A percentile compares a stretch with the other conserved stretches of the same genome.
Evolutionary conservation across 768 basidiomycete genomes (phyloP).

Genomic region (Kwoniella shandongensis): DNA sequence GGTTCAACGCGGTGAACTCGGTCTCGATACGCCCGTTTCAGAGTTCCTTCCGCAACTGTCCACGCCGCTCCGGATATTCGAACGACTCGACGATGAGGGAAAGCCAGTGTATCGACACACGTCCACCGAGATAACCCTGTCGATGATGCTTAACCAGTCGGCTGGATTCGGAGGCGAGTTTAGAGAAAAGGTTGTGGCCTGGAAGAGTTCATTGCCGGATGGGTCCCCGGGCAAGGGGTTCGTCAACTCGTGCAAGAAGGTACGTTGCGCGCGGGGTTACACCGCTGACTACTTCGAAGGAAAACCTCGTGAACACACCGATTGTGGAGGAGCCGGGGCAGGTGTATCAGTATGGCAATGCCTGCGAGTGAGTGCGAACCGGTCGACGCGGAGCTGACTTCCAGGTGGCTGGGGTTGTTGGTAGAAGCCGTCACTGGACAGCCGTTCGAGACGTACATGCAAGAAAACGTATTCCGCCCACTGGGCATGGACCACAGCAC

Average conservation of each 20-base stretch:
- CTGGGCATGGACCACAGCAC: slow-evolving; percentile 37
- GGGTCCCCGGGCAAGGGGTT: slow-evolving; percentile 32
- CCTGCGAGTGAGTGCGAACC: slow-evolving; percentile 29
- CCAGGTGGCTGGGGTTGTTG: slow-evolving; percentile 34
- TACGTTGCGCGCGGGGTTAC: slow-evolving; percentile 6
- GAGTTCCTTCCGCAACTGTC: slow-evolving; percentile 23
- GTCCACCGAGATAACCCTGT: slow-evolving; percentile 24
- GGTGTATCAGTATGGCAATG: slow-evolving; percentile 44
- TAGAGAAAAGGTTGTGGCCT: slow-evolving; percentile 25
- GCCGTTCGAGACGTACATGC: slow-evolving; percentile 35
- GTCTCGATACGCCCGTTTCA: slow-evolving; percentile 32
- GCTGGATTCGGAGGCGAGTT: slow-evolving; percentile 46
- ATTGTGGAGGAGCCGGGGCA: slow-evolving; percentile 32
- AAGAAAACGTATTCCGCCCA: slow-evolving; percentile 28
- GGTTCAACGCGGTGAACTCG: slow-evolving; percentile 33
- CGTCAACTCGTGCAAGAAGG: slow-evolving; percentile 45
- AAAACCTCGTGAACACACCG: slow-evolving; percentile 45
- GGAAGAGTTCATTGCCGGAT: slow-evolving; percentile 22
- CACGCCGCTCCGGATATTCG: slow-evolving; percentile 25
- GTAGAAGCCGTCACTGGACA: slow-evolving; percentile 20
- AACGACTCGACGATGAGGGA: slow-evolving; percentile 19
- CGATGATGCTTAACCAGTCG: slow-evolving; percentile 42
- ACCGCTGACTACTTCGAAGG: slow-evolving; percentile 5
- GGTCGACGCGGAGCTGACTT: not conserved
- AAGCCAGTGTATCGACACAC: slow-evolving; percentile 12